Base-by-base conservation (phyloP, 257 asterid species). In the Jasminum sambac region DNA sequence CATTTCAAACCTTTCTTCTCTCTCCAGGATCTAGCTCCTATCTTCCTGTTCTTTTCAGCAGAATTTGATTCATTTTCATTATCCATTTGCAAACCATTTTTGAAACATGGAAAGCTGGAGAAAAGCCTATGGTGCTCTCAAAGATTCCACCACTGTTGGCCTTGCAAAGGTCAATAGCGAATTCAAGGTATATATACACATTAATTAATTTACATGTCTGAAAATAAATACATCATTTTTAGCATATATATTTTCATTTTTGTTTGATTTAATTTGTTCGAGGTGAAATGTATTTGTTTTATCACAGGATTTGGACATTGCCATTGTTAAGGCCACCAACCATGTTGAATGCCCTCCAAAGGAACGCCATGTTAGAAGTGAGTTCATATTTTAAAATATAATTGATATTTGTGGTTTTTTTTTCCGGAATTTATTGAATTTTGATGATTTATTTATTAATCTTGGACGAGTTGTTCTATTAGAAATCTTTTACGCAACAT, bases 81-180 rank as follows among this genome's bases (percentile, higher is more conserved):
- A 5, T 37, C 67, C 61, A 71, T 79, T 79, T 70, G 25, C 36
- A 55, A 38, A 65, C 23, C 61, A 62, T 61, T 74, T 59, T 59
- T 11, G 21, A 41, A 19, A 38, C 25, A 92, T 90, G 98, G 96
- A 90, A 30, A 93, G 97, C 84, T 88, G 88, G 61, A 73, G 98
- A 65, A 93, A 90, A 78, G 98, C 97, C n/a, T 93, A 88, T 68
- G 96, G 96, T 50, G 96, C 95, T 44, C 95, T 93, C 60, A 93
- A 93, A 81, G 98, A 93, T 75, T 90, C 98, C 70, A 93, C 97
- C 76, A 87, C 71, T 74, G 98, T 93, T 76, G 92, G 96, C 89
- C 87, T 90, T n/a, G 97, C 97, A 78, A 91, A 89, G 77, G 97
- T 93, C 85, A 90, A 93, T 60, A 90, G 97, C 82, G 95, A 88